Base-by-base conservation (phyloP, 192 early-diverging fungal genomes). In the Rhizoclosmatium sp. region DNA sequence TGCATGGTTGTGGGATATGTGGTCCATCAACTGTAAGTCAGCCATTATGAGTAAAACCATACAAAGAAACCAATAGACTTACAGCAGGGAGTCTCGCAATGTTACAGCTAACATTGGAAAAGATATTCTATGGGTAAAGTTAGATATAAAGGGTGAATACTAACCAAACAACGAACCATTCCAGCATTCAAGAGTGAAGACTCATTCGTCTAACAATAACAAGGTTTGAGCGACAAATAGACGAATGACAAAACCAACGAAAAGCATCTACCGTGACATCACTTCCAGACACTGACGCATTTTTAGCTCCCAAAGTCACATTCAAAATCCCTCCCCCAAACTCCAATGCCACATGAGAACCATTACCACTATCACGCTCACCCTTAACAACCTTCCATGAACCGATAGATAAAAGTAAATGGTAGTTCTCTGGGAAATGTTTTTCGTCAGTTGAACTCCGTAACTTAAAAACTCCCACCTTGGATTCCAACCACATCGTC, bases 401-500 rank as follows among this genome's bases (percentile, higher is more conserved):
- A 12, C 5, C n/a, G 21, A 64, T 64, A 21, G 56, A 19, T 39
- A 62, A 59, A 2, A 64, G 16, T 9, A 75, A 45, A 5, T 49
- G 7, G 47, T 75, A 46, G 61, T 64, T 75, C 7, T 75, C 72
- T 75, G 51, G 9, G 12, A 64, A n/a, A 75, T 45, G 39, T 49
- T 44, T 54, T 5, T 21, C 7, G 54, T 59, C 12, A 72, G 71
- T n/a, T 31, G 42, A n/a, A 59, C 16, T 12, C 71, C 21, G 19
- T n/a, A 9, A 19, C 54, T 12, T 14, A 71, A 42, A 75, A 75
- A 1, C n/a, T 39, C 16, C 16, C 19, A 75, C 72, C 72, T 75
- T 75, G 72, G 44, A 75, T 75, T n/a, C 72, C 72, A 46, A 75
- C 72, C 9, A 75, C 72, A 75, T 75, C 72, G 62, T 75, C 72